Conservation (phyloP, 1,284 basidiomycete genomes). For the Heterobasidion occidentale region DNA sequence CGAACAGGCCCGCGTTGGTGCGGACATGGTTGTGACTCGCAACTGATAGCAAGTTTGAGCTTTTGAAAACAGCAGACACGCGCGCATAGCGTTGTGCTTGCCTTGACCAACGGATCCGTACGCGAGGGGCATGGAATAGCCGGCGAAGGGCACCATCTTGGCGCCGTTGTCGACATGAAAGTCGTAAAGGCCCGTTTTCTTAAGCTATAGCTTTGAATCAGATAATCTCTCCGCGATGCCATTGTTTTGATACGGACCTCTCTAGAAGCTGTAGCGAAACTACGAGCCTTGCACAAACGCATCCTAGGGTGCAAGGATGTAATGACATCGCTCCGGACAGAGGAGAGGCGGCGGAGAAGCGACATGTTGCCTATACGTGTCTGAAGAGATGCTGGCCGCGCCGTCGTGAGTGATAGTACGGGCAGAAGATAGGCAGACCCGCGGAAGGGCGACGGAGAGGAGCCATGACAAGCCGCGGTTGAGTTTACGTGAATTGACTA, state of each 20-base stretch:
- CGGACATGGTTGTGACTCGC: slow-evolving; percentile 92
- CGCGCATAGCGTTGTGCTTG: slow-evolving; percentile 22
- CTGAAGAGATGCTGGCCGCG: too few species aligned
- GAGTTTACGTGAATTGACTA: neutral
- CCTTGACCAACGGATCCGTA: slow-evolving; percentile 84
- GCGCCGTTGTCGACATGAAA: slow-evolving; percentile 83
- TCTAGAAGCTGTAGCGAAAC: neutral
- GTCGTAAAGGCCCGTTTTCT: slow-evolving; percentile 80
- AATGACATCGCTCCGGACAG: neutral
- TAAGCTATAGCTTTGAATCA: slow-evolving; percentile 16
- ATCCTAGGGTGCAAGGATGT: neutral
- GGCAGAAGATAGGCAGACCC: too few species aligned
- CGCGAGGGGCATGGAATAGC: slow-evolving; percentile 89
- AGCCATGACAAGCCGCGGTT: neutral
- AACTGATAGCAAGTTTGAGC: slow-evolving; percentile 37
- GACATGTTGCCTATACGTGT: neutral
- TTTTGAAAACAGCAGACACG: neutral
- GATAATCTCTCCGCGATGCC: neutral
- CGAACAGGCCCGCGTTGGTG: slow-evolving; percentile 81
- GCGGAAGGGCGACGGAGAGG: neutral
- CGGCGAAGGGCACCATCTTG: slow-evolving; percentile 97
- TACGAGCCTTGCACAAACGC: neutral
- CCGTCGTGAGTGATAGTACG: too few species aligned
- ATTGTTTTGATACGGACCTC: neutral
- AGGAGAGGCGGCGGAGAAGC: neutral